These are phyloP conservation scores for Termitomyces sp. DNA, from an alignment of 768 basidiomycete species.

Conservation along the genomic window DNA sequence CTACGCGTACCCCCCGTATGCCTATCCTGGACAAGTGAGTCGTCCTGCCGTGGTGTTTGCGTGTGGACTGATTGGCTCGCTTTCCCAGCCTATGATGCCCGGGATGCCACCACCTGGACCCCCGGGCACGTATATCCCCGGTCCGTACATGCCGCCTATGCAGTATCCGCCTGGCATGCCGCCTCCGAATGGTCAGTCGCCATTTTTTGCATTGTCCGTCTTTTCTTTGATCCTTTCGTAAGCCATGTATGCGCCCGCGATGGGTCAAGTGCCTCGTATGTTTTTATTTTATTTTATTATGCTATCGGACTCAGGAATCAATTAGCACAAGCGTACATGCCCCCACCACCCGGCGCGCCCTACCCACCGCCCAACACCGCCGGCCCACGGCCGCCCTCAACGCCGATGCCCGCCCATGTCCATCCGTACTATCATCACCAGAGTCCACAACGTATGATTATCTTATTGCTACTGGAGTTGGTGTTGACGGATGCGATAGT, in stretches of 20 bases:
- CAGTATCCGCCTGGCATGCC: constrained; percentile 77
- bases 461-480: constrained; percentile 12
- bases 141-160: constrained; percentile 83
- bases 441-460: constrained; percentile 71
- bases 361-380: constrained; percentile 78
- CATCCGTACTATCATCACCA: constrained; percentile 89
- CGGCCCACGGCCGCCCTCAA: constrained; percentile 80
- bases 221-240: no score
- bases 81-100: constrained; percentile 81
- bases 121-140: constrained; percentile 73
- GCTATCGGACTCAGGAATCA: no score
- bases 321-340: constrained; percentile 80
- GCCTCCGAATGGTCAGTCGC: constrained; percentile 63
- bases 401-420: constrained; percentile 81
- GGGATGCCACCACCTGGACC: constrained; percentile 77
- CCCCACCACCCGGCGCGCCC: constrained; percentile 56
- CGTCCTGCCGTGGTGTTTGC: background rate
- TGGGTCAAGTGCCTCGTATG: constrained; percentile 88
- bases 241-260: constrained; percentile 83
- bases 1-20: constrained; percentile 74
- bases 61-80: background rate
- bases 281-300: constrained; percentile 11
- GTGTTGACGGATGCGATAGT: constrained; percentile 39
- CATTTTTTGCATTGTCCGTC: background rate
- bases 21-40: constrained; percentile 69